phyloP scores from a whole-genome alignment of 495 filamentous ascomycete genomes.

The Talaromyces adpressus region DNA sequence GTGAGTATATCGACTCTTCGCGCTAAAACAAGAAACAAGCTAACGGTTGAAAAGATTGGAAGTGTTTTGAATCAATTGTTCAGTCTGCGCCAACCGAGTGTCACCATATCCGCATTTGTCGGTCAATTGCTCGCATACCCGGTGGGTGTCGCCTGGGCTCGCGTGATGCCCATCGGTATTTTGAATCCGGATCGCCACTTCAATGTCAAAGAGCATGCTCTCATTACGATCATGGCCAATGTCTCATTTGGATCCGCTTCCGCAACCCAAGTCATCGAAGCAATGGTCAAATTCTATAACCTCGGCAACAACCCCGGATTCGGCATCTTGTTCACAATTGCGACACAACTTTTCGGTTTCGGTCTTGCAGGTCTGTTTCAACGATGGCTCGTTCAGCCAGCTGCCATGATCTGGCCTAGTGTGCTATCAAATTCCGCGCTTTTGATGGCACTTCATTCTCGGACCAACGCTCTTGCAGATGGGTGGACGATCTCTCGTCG shows the following conservation, averaged over 20 bases:
- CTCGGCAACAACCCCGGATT: constrained; percentile 62
- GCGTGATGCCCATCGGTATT: constrained; percentile 44
- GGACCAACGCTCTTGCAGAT: constrained; percentile 71
- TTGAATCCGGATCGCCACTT: constrained; percentile 66
- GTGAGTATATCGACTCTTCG: constrained; percentile 15
- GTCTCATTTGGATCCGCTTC: constrained; percentile 58
- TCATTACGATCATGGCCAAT: constrained; percentile 69
- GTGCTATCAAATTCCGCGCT: constrained; percentile 84
- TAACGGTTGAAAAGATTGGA: constrained; percentile 33
- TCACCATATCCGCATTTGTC: constrained; percentile 59
- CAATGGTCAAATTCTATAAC: constrained; percentile 59
- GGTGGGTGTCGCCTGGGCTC: constrained; percentile 54
- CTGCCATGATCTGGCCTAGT: constrained; percentile 88
- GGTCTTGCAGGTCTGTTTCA: constrained; percentile 59
- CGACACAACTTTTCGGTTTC: constrained; percentile 68
- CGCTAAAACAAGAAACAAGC: neutral
- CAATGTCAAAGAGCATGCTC: constrained; percentile 73
- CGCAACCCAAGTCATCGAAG: constrained; percentile 62
- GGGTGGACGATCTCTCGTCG: constrained; percentile 78
- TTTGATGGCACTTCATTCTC: constrained; percentile 79
- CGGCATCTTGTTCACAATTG: constrained; percentile 60
- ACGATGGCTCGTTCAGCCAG: constrained; percentile 59
- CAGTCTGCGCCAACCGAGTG: constrained; percentile 51
- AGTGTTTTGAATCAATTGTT: constrained; percentile 69
- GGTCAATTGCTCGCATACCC: constrained; percentile 68